phyloP scores from a whole-genome alignment of 805 yeast genomes.

The Jamesozyma rosinii region DNA sequence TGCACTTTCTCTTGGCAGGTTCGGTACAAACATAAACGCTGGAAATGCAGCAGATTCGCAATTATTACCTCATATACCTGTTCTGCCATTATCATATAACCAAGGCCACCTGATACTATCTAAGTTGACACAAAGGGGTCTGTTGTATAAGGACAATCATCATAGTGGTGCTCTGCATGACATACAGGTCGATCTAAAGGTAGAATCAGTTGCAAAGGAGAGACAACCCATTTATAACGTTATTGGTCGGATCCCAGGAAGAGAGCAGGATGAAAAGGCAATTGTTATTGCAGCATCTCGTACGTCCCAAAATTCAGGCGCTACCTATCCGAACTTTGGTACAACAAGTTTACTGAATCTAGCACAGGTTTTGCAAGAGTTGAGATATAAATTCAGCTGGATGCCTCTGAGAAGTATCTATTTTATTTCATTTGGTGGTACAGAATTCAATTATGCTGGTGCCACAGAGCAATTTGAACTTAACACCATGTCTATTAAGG shows the following conservation, averaged over 20 bases:
- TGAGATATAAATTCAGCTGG: slow-evolving; percentile 62
- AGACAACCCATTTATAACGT: slow-evolving; percentile 69
- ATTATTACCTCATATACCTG: slow-evolving; percentile 60
- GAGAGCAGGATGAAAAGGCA: slow-evolving; percentile 64
- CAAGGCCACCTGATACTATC: slow-evolving; percentile 43
- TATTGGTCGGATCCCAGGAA: slow-evolving; percentile 66
- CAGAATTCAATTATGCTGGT: slow-evolving; percentile 73
- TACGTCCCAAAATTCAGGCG: slow-evolving; percentile 67
- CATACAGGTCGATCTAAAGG: slow-evolving; percentile 21
- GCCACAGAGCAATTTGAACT: slow-evolving; percentile 62
- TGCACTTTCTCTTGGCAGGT: slow-evolving; percentile 65
- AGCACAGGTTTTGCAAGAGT: slow-evolving; percentile 53
- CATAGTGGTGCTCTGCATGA: slow-evolving; percentile 15
- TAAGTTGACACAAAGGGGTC: slow-evolving; percentile 18
- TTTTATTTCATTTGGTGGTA: slow-evolving; percentile 75
- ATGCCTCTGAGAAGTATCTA: slow-evolving; percentile 71
- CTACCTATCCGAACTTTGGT: slow-evolving; percentile 61
- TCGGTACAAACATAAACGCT: slow-evolving; percentile 35
- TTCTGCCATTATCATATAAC: slow-evolving; percentile 62
- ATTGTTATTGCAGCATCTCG: slow-evolving; percentile 72
- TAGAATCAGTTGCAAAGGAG: slow-evolving; percentile 37
- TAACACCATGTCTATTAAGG: slow-evolving; percentile 39
- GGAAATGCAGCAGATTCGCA: slow-evolving; percentile 37
- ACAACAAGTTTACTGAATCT: slow-evolving; percentile 61
- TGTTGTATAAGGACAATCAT: slow-evolving; percentile 11